Percentiles rank a stretch among this genome's conserved stretches.
phyloP scores from a whole-genome alignment of 768 basidiomycete species.

The Hygrophorus russula region DNA sequence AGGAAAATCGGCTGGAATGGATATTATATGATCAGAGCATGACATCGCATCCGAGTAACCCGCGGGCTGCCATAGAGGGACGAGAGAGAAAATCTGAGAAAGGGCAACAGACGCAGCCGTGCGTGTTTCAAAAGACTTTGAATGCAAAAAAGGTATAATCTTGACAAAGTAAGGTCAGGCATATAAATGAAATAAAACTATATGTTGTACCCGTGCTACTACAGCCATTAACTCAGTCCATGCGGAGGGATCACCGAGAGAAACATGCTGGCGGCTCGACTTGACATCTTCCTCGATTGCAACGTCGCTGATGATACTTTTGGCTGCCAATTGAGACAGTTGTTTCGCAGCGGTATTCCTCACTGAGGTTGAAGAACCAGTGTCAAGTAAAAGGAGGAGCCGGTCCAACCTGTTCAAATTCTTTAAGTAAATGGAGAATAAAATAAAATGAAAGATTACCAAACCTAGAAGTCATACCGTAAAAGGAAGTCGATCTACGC shows the following conservation, averaged over 20 bases:
- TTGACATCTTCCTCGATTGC: slow-evolving; percentile 73
- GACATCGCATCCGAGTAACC: slow-evolving; percentile 18
- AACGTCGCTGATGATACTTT: slow-evolving; percentile 76
- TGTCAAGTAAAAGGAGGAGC: slow-evolving; percentile 90
- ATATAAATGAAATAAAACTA: slow-evolving; percentile 2
- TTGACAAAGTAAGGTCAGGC: slow-evolving; percentile 19
- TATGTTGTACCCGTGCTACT: slow-evolving; percentile 62
- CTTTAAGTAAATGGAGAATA: background rate
- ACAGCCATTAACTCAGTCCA: slow-evolving; percentile 91
- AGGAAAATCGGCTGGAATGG: slow-evolving; percentile 47
- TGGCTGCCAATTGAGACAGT: slow-evolving; percentile 81
- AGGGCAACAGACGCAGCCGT: slow-evolving; percentile 83
- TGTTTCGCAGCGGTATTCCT: slow-evolving; percentile 96
- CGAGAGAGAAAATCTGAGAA: slow-evolving; percentile 74
- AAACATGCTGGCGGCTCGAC: slow-evolving; percentile 42
- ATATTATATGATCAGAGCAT: slow-evolving; percentile 15
- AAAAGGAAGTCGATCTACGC: slow-evolving; percentile 33
- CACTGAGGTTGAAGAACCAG: slow-evolving; percentile 83
- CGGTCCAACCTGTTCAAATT: slow-evolving; percentile 71
- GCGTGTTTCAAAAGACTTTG: slow-evolving; percentile 87
- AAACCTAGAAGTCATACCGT: slow-evolving; percentile 73
- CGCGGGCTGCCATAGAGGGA: slow-evolving; percentile 70
- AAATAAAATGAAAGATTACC: slow-evolving; percentile 2
- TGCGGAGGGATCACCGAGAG: slow-evolving; percentile 55
- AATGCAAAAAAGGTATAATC: slow-evolving; percentile 87